Evolutionary conservation across 352 stramenopile species (phyloP), one percentile per base, ranked within the genome.

Genomic region (Phytophthora sp.): DNA sequence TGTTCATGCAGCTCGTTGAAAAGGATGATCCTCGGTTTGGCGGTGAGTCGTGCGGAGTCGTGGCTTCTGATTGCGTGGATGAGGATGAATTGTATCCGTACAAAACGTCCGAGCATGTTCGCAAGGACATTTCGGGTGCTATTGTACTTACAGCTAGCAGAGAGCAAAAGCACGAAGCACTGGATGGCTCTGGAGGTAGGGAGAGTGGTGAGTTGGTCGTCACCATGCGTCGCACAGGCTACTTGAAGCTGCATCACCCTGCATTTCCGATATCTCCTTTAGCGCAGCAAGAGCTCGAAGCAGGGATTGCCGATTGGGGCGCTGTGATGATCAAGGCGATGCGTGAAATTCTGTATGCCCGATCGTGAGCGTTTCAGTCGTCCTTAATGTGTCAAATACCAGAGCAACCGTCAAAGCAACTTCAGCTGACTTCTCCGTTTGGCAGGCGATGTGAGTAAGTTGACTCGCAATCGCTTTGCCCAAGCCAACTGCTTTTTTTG

Each of bases 81-180:
- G 44, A 72, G 29, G 64, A 72, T 45, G 64, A 72, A 8, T 36
- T 59, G 2, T 69, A 72, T 33, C 68, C 74, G 21, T 82, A 76
- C 27, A 6, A 6, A 52, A 8, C 39, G 7, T 44, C 58, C 0
- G 57, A 67, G 12, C 42, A 41, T 7, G 23, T 79, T 26, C 74
- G 74, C 23, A 77, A 77, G 33, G 74, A 82, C 44, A 69, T 77
- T 26, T 69, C 63, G 1, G 73, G 67, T 0, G 60, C 39, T 16
- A 58, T 79, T 16, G 45, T 76, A 6, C 27, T 82, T 27, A 76
- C 59, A 20, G 60, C 51, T 1, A 47, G 18, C 29, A 56, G 31
- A 20, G 45, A 49, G 21, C 46, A 38, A 54, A 41, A 29, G 33
- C 33, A 13, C 8, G 16, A 24, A 45, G 4, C 38, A 16, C 7